Conservation (phyloP, 768 basidiomycete species). For the Tylopilus sp. region DNA sequence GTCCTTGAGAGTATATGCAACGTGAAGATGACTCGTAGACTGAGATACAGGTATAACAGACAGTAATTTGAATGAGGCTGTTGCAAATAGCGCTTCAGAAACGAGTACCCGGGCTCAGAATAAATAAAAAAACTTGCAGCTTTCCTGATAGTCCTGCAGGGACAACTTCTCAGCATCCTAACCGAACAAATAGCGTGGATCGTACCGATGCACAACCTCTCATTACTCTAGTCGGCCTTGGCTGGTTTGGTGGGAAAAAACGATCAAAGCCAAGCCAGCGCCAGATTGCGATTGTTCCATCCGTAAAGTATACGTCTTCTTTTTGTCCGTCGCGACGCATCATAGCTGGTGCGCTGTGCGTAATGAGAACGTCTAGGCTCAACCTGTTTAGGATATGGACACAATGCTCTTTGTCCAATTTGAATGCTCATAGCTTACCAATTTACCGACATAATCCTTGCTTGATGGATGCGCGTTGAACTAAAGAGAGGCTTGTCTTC, state of each 20-base stretch:
- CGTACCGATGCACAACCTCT: conserved; percentile 62
- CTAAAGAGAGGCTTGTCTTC: conserved; percentile 80
- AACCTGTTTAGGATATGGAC: conserved; percentile 41
- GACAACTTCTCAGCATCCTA: conserved; percentile 1
- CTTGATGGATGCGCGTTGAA: conserved; percentile 60
- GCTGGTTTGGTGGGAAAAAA: conserved; percentile 52
- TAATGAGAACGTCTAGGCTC: conserved; percentile 48
- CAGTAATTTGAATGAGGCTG: conserved; percentile 67
- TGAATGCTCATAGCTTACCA: conserved; percentile 42
- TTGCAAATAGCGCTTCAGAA: conserved; percentile 5
- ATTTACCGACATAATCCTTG: conserved; percentile 56
- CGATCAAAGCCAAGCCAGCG: conserved; percentile 64
- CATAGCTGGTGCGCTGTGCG: conserved; percentile 51
- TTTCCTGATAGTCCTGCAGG: conserved; percentile 70
- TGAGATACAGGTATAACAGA: conserved; percentile 46
- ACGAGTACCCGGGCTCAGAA: background rate
- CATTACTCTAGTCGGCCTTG: conserved; percentile 35
- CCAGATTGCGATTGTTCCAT: conserved; percentile 60
- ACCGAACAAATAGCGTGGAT: background rate
- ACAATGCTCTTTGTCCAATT: background rate
- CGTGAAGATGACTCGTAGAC: conserved; percentile 33
- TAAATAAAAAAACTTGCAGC: conserved; percentile 44
- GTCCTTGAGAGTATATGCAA: conserved; percentile 43
- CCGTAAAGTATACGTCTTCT: conserved; percentile 31
- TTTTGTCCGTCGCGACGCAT: conserved; percentile 33